Conservation (phyloP, 495 filamentous ascomycete species). For the Neurospora sp. region DNA sequence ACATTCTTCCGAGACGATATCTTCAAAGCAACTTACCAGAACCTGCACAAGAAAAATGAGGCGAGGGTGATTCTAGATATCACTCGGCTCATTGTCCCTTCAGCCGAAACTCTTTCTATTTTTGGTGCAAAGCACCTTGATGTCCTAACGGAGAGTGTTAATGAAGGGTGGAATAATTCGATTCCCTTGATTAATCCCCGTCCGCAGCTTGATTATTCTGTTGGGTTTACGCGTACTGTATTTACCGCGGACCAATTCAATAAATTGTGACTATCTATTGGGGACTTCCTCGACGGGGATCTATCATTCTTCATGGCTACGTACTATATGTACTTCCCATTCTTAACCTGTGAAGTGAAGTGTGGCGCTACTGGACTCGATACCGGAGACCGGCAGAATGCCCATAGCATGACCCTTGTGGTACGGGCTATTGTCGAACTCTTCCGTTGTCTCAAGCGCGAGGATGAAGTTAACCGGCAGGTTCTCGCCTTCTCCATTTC, state of each 20-base stretch:
- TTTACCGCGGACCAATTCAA: conserved; percentile 32
- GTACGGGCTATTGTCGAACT: conserved; percentile 28
- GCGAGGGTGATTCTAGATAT: conserved; percentile 28
- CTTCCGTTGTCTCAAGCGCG: conserved; percentile 19
- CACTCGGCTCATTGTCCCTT: conserved; percentile 23
- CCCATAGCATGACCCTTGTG: conserved; percentile 27
- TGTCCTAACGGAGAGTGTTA: conserved; percentile 27
- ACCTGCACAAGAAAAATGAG: conserved; percentile 25
- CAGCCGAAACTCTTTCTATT: conserved; percentile 21
- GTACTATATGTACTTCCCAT: conserved; percentile 22
- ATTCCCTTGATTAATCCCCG: conserved; percentile 19
- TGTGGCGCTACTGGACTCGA: conserved; percentile 24
- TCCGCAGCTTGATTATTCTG: conserved; percentile 33
- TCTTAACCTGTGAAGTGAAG: conserved; percentile 11
- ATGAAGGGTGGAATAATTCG: conserved; percentile 30
- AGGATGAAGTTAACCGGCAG: conserved; percentile 28
- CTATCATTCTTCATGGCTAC: conserved; percentile 15
- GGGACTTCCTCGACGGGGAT: neutral
- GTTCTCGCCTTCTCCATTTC: conserved; percentile 41
- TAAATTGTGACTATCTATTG: no score
- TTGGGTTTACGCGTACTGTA: conserved; percentile 28
- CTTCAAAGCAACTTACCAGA: conserved; percentile 21
- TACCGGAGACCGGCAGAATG: conserved; percentile 9
- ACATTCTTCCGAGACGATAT: conserved; percentile 26
- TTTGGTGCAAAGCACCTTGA: conserved; percentile 23